Evolutionary conservation across 2,329 filamentous ascomycete genomes (phyloP).

Genomic region (Ascochyta pisi): DNA sequence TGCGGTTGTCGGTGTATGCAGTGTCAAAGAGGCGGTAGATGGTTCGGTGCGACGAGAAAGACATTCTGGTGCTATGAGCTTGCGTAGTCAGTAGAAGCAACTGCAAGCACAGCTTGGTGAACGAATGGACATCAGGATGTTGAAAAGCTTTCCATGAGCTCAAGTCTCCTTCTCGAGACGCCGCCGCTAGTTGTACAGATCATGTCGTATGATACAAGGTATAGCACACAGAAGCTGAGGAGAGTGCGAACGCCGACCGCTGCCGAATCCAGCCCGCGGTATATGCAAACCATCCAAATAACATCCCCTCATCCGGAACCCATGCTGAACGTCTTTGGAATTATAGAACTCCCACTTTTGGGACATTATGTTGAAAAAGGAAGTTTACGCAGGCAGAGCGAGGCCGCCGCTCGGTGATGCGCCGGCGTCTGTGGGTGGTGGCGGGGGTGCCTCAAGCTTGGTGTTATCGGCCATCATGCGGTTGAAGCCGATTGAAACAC

Average conservation of each 20-base stretch:
- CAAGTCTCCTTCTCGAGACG: constrained; percentile 24
- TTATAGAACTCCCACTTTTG: constrained; percentile 27
- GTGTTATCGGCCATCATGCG: constrained; percentile 92
- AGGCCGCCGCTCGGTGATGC: constrained; percentile 27
- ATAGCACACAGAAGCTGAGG: constrained; percentile 45
- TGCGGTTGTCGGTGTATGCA: too few species aligned
- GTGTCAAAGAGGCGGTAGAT: too few species aligned
- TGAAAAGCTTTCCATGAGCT: constrained; percentile 17
- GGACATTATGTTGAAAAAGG: constrained; percentile 18
- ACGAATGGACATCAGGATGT: background rate
- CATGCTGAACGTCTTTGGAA: constrained; percentile 27
- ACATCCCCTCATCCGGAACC: constrained; percentile 26
- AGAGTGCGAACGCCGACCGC: constrained; percentile 47
- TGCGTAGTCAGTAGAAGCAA: background rate
- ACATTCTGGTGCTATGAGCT: background rate
- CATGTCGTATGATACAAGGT: constrained; percentile 43
- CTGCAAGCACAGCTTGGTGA: background rate
- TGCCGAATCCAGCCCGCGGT: constrained; percentile 32
- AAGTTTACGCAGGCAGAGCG: constrained; percentile 35
- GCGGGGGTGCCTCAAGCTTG: constrained; percentile 70
- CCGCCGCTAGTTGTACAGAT: constrained; percentile 40
- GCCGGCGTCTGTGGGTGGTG: constrained; percentile 48
- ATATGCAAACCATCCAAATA: constrained; percentile 40
- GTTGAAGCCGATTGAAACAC: constrained; percentile 94
- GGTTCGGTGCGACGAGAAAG: too few species aligned